Evolutionary conservation across 257 asterid species (phyloP).

Genomic region (Handroanthus guayacan): DNA sequence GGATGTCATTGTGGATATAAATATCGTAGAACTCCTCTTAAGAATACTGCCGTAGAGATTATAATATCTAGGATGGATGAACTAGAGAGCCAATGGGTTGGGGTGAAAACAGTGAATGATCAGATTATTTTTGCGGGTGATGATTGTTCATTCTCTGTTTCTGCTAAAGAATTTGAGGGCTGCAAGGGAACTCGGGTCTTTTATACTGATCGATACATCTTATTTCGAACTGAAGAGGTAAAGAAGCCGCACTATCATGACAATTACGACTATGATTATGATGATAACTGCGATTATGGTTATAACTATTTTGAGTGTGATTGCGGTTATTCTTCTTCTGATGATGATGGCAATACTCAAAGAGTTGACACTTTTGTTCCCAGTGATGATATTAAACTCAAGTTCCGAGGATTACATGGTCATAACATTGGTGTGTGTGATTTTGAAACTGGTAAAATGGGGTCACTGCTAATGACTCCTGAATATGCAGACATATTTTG

Average conservation of each 20-base stretch:
- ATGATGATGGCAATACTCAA: not conserved
- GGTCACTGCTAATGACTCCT: no score
- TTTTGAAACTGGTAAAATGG: no score
- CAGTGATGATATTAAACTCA: no score
- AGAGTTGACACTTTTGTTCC: constrained; percentile 17
- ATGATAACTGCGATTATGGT: not conserved
- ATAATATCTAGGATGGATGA: constrained; percentile 7
- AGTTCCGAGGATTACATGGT: constrained; percentile 9
- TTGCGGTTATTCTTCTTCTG: constrained; percentile 17
- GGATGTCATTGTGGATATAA: not conserved
- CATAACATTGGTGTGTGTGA: no score
- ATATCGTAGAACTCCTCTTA: not conserved
- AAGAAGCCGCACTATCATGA: no score
- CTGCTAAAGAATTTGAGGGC: no score
- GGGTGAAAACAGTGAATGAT: not conserved
- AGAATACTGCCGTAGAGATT: constrained; percentile 15
- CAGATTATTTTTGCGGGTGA: constrained; percentile 26
- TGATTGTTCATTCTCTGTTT: not conserved
- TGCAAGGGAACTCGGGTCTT: no score
- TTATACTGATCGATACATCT: no score
- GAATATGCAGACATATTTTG: no score
- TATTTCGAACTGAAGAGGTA: no score
- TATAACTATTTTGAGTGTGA: constrained; percentile 13
- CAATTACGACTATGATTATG: no score
- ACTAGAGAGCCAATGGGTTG: not conserved